phyloP scores from a whole-genome alignment of 2,329 filamentous ascomycete genomes.

The Fusarium torreyae region DNA sequence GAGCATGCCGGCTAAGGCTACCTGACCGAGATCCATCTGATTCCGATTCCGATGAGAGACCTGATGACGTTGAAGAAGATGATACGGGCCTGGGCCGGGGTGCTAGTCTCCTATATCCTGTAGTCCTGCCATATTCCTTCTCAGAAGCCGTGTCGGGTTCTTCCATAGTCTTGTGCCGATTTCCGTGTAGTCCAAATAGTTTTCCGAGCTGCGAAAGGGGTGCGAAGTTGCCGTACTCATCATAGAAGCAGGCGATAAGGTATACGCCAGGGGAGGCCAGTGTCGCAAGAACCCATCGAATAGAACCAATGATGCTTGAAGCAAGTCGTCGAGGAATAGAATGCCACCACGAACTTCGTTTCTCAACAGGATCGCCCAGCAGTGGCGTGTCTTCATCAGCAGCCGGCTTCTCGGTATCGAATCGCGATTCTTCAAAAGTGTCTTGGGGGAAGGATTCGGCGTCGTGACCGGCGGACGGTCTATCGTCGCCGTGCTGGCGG shows the following conservation, averaged over 20 bases:
- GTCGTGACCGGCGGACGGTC: constrained; percentile 56
- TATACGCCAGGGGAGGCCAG: constrained; percentile 86
- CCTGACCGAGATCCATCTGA: constrained; percentile 63
- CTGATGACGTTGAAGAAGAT: constrained; percentile 69
- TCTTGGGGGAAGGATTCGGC: constrained; percentile 56
- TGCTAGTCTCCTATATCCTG: constrained; percentile 50
- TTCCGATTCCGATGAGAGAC: constrained; percentile 80
- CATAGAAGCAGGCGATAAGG: constrained; percentile 85
- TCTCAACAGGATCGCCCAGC: constrained; percentile 55
- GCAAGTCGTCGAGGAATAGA: constrained; percentile 78
- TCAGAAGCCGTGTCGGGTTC: constrained; percentile 46
- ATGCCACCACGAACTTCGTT: constrained; percentile 66
- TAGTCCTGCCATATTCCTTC: constrained; percentile 50
- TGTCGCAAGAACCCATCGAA: constrained; percentile 84
- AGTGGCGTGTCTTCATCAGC: constrained; percentile 78
- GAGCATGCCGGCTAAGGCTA: constrained; percentile 64
- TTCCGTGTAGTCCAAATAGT: constrained; percentile 67
- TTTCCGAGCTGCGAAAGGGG: constrained; percentile 80
- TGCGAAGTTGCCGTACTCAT: constrained; percentile 84
- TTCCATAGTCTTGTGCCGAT: constrained; percentile 61
- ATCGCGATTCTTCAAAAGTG: constrained; percentile 53
- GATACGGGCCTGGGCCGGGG: constrained; percentile 50
- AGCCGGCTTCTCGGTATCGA: constrained; percentile 56
- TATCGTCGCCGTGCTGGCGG: constrained; percentile 48
- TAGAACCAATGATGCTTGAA: constrained; percentile 79